Base-by-base conservation (phyloP, 2,329 filamentous ascomycete genomes). In the Xylaria sp. region DNA sequence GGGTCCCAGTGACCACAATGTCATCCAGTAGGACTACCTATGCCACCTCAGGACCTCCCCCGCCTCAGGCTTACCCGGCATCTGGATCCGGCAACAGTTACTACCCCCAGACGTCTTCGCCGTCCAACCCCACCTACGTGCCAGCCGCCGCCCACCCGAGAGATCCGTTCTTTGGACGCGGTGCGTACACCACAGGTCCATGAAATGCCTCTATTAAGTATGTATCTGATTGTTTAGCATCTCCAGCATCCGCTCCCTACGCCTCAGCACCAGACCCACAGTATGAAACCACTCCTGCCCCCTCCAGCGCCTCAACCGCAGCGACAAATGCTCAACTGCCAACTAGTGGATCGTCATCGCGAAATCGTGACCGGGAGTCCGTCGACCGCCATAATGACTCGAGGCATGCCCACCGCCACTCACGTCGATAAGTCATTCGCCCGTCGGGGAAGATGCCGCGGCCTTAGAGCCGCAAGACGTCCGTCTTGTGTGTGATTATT, bases 131-230 rank as follows among this genome's bases (percentile, higher is more conserved):
- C 56, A 66, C 72, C 34, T 75, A 75, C 57, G 63, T 69, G 48
- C 66, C 73, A 41, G 50, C 58, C 39, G 50, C 58, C 39, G 72
- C 74, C 61, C 79, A 80, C 65, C 75, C 79, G 56, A 68, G 74
- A 67, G 82, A 84, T 69, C 73, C 81, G 42, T 78, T 79, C 60
- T 83, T 80, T 63, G 81, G 81, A 74, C 83, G 83, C 77, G 82
- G 83, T 82, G 78, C 78, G 79, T 86, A 81, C 74, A 67, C 62
- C 63, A 71, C 68, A 63, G 65, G 63, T 56, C 53, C 55, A 47
- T 63, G 50, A 60, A 61, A 61, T 50, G 48, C 61, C 58, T 48
- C 57, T 57, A 58, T 13, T 34, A 59, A 54, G 61, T 56, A 59
- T 59, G 52, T 61, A 64, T 77, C 74, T 78, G 71, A 78, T 77